Conservation (phyloP, 768 basidiomycete genomes). For the Piloderma croceum region DNA sequence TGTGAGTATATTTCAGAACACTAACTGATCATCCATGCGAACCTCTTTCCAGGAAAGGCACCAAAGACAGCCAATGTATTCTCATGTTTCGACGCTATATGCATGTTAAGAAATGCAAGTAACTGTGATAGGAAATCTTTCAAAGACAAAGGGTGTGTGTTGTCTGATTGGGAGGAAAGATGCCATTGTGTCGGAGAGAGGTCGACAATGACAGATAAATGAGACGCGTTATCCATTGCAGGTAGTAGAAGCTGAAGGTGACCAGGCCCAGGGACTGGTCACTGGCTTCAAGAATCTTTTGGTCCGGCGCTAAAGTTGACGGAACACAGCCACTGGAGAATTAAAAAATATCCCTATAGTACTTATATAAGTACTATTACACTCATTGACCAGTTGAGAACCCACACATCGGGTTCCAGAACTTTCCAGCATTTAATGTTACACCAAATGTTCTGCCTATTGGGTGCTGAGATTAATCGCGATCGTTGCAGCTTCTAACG, state of each 20-base stretch:
- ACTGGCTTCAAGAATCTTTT: too few relatives aligned
- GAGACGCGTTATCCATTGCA: slow-evolving; percentile 23
- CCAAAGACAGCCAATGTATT: slow-evolving; percentile 91
- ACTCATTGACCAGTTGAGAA: slow-evolving; percentile 47
- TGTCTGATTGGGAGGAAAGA: slow-evolving; percentile 48
- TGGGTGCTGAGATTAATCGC: slow-evolving; percentile 1
- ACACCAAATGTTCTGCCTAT: slow-evolving; percentile 25
- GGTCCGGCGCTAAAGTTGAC: too few relatives aligned
- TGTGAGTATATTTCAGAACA: slow-evolving; percentile 3
- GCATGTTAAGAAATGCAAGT: slow-evolving; percentile 87
- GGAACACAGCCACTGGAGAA: too few relatives aligned
- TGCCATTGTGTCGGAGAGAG: slow-evolving; percentile 86
- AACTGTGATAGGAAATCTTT: slow-evolving; percentile 76
- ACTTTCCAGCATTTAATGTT: slow-evolving; percentile 52
- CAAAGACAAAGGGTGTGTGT: slow-evolving; percentile 54
- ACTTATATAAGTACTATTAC: too few relatives aligned
- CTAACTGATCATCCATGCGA: too few relatives aligned
- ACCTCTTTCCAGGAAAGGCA: slow-evolving; percentile 83
- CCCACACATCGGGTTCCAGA: slow-evolving; percentile 45
- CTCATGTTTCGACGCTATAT: slow-evolving; percentile 86
- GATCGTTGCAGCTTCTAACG: background rate
- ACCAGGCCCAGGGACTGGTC: too few relatives aligned
- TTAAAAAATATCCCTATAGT: too few relatives aligned
- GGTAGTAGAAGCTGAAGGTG: too few relatives aligned
- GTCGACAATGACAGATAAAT: slow-evolving; percentile 83